Percentiles rank a stretch among this genome's conserved stretches.
Conservation (phyloP, 768 basidiomycete genomes). For the Symmetrospora coprosmae region DNA sequence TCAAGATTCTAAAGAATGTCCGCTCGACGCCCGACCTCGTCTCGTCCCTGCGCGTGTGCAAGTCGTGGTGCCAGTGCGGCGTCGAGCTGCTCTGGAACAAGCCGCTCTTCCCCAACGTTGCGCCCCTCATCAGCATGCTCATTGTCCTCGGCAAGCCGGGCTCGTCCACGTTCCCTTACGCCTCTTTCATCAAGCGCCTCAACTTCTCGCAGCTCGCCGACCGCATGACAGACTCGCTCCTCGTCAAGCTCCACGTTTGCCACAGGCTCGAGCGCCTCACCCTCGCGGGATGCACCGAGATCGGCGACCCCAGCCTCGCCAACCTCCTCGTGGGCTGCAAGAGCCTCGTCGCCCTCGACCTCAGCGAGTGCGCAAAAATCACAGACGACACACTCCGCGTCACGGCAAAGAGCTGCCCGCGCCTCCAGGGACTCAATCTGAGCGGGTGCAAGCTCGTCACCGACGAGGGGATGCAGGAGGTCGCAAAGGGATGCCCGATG, state of each 20-base stretch:
- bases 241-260: conserved; percentile 54
- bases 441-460: conserved; percentile 67
- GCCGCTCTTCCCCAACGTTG: conserved; percentile 56
- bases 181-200: conserved; percentile 72
- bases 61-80: conserved; percentile 88
- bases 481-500: conserved; percentile 59
- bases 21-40: conserved; percentile 55
- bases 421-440: conserved; percentile 82
- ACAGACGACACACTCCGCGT: conserved; percentile 63
- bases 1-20: conserved; percentile 77
- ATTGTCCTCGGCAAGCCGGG: conserved; percentile 44
- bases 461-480: conserved; percentile 58
- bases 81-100: conserved; percentile 92
- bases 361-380: conserved; percentile 67
- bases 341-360: conserved; percentile 78
- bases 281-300: conserved; percentile 63
- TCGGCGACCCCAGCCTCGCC: conserved; percentile 61
- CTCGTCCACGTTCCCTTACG: conserved; percentile 69
- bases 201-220: conserved; percentile 64
- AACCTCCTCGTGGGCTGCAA: conserved; percentile 56
- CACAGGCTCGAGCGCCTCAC: conserved; percentile 79
- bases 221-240: conserved; percentile 57
- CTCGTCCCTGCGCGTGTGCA: conserved; percentile 61
- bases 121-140: conserved; percentile 65
- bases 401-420: conserved; percentile 58